phyloP scores from a whole-genome alignment of 768 basidiomycete genomes.

The Lactarius vividus region DNA sequence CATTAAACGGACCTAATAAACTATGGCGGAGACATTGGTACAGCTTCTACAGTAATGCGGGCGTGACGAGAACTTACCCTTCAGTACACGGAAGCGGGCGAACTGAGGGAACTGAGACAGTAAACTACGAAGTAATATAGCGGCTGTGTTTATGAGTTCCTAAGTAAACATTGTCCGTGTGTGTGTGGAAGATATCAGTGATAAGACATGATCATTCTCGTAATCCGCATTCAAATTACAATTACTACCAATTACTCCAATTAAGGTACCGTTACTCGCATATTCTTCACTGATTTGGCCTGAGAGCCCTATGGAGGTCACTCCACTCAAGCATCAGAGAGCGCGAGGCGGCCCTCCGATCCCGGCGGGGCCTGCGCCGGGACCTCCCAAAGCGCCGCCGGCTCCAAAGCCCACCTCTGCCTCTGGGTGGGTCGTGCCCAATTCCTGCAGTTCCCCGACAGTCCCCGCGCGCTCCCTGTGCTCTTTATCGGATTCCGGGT shows the following conservation, averaged over 20 bases:
- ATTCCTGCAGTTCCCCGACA: background rate
- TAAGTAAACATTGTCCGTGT: too few species aligned
- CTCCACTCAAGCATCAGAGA: background rate
- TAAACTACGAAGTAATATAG: too few species aligned
- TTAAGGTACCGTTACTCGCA: too few species aligned
- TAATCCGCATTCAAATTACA: background rate
- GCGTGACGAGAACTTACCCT: too few species aligned
- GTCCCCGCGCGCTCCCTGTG: background rate
- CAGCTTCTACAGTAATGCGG: too few species aligned
- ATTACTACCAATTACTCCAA: background rate
- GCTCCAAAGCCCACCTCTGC: background rate
- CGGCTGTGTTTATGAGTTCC: too few species aligned
- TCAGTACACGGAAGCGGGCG: too few species aligned
- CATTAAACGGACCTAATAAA: too few species aligned
- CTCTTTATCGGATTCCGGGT: background rate
- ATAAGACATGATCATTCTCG: background rate
- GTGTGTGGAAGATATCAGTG: background rate
- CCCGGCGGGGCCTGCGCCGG: background rate
- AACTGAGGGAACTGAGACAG: too few species aligned
- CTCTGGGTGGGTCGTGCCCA: constrained; percentile 1
- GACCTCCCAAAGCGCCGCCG: background rate
- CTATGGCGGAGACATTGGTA: too few species aligned
- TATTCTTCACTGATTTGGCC: background rate
- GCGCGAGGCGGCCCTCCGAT: background rate
- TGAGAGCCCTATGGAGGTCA: background rate